These are phyloP conservation scores for Schizonepeta tenuifolia DNA, from an alignment of 257 asterid genomes.

Conservation along the genomic window DNA sequence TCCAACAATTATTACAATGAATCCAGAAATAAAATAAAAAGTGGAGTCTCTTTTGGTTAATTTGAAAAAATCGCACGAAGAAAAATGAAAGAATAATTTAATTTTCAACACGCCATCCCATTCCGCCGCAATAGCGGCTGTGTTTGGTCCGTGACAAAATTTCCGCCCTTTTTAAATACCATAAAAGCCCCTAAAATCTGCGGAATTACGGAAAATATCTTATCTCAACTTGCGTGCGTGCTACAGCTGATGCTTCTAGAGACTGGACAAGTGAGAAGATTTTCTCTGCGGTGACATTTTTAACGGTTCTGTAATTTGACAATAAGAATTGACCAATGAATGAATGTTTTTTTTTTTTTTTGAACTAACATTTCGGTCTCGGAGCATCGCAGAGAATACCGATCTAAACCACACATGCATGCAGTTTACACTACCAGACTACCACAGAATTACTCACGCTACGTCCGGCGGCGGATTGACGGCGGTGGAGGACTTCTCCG, in stretches of 20 bases:
- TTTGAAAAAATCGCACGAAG: neutral
- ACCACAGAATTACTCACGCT: slow-evolving; percentile 63
- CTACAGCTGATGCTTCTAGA: slow-evolving; percentile 40
- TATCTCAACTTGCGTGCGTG: slow-evolving; percentile 39
- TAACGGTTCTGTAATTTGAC: slow-evolving; percentile 28
- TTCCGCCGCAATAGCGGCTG: slow-evolving; percentile 81
- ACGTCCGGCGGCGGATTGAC: slow-evolving; percentile 55
- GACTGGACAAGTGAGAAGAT: slow-evolving; percentile 34
- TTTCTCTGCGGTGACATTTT: slow-evolving; percentile 30
- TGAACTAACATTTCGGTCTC: slow-evolving; percentile 4
- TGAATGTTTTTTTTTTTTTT: neutral
- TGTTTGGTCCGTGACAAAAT: slow-evolving; percentile 34
- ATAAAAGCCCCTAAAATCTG: slow-evolving; percentile 40
- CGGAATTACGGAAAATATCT: slow-evolving; percentile 35
- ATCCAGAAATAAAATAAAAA: too few species aligned
- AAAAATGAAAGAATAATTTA: neutral
- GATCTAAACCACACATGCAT: slow-evolving; percentile 37
- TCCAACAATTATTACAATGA: too few species aligned
- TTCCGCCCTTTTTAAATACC: slow-evolving; percentile 30
- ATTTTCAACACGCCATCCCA: slow-evolving; percentile 54
- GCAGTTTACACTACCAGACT: slow-evolving; percentile 34
- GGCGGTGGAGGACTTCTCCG: slow-evolving; percentile 58
- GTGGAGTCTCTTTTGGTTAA: too few species aligned
- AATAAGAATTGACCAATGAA: slow-evolving; percentile 30
- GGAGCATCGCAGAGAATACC: neutral